phyloP scores from a whole-genome alignment of 1,139 yeast species.

The Scheffersomyces insectosa region DNA sequence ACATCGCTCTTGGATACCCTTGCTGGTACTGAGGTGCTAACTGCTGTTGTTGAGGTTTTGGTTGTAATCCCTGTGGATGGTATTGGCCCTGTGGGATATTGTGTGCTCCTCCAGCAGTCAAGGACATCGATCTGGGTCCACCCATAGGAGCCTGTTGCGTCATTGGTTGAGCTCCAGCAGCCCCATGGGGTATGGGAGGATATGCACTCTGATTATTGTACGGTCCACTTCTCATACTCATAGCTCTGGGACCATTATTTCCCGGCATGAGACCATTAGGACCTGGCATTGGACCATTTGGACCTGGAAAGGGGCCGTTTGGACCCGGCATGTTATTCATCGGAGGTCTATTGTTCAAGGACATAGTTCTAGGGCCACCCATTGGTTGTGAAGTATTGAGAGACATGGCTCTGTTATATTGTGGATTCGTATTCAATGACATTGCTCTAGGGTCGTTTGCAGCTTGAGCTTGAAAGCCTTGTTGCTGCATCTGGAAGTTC shows the following conservation, averaged over 20 bases:
- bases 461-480: conserved; percentile 16
- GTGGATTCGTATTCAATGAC: conserved; percentile 18
- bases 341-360: not conserved
- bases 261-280: conserved; percentile 5
- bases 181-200: not conserved
- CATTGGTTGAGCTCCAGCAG: too few species aligned
- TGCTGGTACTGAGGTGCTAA: not conserved
- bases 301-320: conserved; percentile 4
- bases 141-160: too few species aligned
- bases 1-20: conserved; percentile 12
- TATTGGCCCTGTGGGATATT: not conserved
- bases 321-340: conserved; percentile 3
- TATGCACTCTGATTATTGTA: not conserved
- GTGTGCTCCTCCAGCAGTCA: conserved; percentile 9
- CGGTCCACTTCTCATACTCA: conserved; percentile 5
- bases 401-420: conserved; percentile 32
- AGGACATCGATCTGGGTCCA: conserved; percentile 5
- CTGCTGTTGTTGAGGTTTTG: not conserved
- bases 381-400: conserved; percentile 13
- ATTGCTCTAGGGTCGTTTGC: conserved; percentile 17
- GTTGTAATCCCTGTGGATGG: not conserved
- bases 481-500: conserved; percentile 15
- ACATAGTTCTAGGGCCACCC: not conserved
- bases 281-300: not conserved
- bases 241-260: conserved; percentile 9